Base-by-base conservation (phyloP, 2,329 filamentous ascomycete species). In the Rugonectria rugulosa region DNA sequence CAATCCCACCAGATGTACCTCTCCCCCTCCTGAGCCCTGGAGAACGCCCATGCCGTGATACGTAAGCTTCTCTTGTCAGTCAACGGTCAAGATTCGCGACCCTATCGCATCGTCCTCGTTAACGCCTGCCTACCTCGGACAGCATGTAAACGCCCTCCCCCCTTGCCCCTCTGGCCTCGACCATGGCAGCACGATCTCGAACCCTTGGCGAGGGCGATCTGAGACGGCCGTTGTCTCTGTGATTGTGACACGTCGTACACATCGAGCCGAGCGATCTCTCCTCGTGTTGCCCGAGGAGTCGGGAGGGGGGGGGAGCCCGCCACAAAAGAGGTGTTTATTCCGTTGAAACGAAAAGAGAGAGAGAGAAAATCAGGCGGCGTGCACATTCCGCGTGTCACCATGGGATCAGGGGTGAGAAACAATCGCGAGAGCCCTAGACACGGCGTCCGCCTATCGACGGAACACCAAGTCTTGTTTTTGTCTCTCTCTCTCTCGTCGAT, bases 101-200 rank as follows among this genome's bases (percentile, higher is more conserved):
- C 51, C 31, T 34, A 26, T 38, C 42, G 27, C 26, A 31, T 37
- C 38, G 41, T 48, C 15, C 61, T 69, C 67, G 67, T 67, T 60
- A 68, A 68, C 45, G 60, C 62, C 44, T 69, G 54, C 67, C 67
- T 66, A 67, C 60, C 60, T 68, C 57, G 67, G 67, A 65, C 58
- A 38, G 24, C 44, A 37, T 45, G 47, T 41, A 26, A 32, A 21
- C 48, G n/a, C n/a, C n/a, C n/a, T n/a, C n/a, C n/a, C n/a, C n/a
- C n/a, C n/a, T n/a, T n/a, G n/a, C n/a, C n/a, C n/a, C n/a, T 42
- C 42, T 50, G 41, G 20, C 26, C 31, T 49, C 32, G 36, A 40
- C 47, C 38, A 21, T 42, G 15, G 29, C 45, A 32, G n/a, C 40
- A 32, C 31, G 45, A 36, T n/a, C 26, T 50, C 36, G 21, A 44